Evolutionary conservation across 2,329 filamentous ascomycete species (phyloP).

Genomic region (Cladophialophora bantiana): DNA sequence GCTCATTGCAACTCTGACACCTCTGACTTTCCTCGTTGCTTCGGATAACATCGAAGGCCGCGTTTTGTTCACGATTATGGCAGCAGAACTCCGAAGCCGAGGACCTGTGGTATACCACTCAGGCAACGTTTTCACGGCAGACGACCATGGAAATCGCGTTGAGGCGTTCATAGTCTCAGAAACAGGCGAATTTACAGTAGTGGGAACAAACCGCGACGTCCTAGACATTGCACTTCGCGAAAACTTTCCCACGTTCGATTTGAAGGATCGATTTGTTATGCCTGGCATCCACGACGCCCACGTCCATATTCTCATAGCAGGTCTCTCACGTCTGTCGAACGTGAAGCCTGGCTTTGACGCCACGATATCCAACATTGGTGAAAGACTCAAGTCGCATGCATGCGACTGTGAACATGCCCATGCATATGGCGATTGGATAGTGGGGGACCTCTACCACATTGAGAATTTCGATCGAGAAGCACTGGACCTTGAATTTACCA

Average conservation of each 20-base stretch:
- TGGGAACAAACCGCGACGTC: conserved; percentile 22
- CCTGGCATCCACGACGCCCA: conserved; percentile 29
- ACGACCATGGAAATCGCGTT: neutral
- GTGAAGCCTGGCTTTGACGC: conserved; percentile 12
- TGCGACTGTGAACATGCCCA: conserved; percentile 26
- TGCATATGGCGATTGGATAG: conserved; percentile 39
- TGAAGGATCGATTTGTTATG: conserved; percentile 22
- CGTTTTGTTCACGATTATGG: neutral
- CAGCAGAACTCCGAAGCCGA: neutral
- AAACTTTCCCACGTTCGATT: conserved; percentile 14
- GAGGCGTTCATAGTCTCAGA: conserved; percentile 28
- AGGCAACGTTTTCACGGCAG: conserved; percentile 24
- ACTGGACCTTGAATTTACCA: conserved; percentile 43
- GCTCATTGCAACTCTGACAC: neutral
- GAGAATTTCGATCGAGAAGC: conserved; percentile 38
- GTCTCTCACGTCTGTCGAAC: conserved; percentile 11
- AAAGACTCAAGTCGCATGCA: conserved; percentile 18
- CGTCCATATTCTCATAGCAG: conserved; percentile 21
- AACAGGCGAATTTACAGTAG: conserved; percentile 15
- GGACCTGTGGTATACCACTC: conserved; percentile 15
- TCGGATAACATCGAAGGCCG: neutral
- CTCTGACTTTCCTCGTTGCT: neutral
- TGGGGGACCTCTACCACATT: conserved; percentile 39
- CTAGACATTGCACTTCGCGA: conserved; percentile 18
- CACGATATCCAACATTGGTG: conserved; percentile 19